Evolutionary conservation across 345 rosid genomes (phyloP), one percentile per base, ranked within the genome.

Genomic region (Moricandia arvensis): DNA sequence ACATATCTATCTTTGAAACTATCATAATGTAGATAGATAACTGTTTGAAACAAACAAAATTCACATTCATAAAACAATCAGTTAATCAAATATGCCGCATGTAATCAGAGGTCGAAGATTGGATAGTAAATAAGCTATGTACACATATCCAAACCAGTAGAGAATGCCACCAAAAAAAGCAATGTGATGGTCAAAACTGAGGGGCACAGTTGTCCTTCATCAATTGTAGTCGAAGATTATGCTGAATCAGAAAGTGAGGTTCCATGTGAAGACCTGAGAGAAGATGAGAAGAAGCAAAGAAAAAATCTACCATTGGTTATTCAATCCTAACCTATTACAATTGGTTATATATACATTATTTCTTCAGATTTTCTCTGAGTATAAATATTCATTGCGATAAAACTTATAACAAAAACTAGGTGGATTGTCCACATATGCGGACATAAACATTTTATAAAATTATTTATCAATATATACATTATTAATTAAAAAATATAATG

Each of bases 181-280:
- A 59, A 59, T 29, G 37, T 13, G 63, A 27, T 60, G 65, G 65
- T 60, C 65, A 60, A 60, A 60, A 60, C 43, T 60, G 65, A 31
- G 43, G 63, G 65, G 41, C 43, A 30, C 43, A 15, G 24, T 7
- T 59, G 21, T n/a, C 63, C 21, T 15, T n/a, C 38, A 15, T n/a
- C 9, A 1, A 21, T 21, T 21, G 11, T n/a, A 53, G 63, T 30
- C 61, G 15, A 59, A 30, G 2, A 27, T 59, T 59, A 31, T 31
- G 4, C 18, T n/a, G 35, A 59, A 27, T 59, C 63, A 15, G 41
- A 59, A n/a, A 59, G 21, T 31, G 12, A 60, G 64, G 13, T 31
- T 31, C 8, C 41, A 60, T 4, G 16, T 59, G 64, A 59, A 12
- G 21, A 29, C 8, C 21, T n/a, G 18, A n/a, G 21, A 59, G 6